phyloP scores from a whole-genome alignment of 768 basidiomycete species.

The Crassisporium funariophilum region DNA sequence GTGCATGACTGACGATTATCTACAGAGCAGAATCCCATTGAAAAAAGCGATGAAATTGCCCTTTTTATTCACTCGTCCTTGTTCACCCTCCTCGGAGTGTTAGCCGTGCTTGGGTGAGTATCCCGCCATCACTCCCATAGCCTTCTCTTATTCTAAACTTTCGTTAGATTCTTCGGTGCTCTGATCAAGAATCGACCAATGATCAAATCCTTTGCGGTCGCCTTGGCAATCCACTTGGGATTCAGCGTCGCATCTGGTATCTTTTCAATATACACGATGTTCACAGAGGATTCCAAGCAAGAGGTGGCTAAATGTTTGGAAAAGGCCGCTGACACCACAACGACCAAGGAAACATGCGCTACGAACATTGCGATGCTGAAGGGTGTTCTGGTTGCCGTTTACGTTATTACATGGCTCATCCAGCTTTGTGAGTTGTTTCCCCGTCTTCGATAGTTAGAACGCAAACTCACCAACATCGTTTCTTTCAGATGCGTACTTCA shows the following conservation, averaged over 20 bases:
- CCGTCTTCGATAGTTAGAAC: not conserved
- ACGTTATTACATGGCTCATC: constrained; percentile 53
- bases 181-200: constrained; percentile 43
- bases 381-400: constrained; percentile 44
- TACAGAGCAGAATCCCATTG: constrained; percentile 36
- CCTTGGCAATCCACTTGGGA: constrained; percentile 47
- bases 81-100: constrained; percentile 48
- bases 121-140: not conserved
- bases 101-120: constrained; percentile 53
- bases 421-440: constrained; percentile 49
- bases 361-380: constrained; percentile 44
- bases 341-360: constrained; percentile 41
- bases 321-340: constrained; percentile 21
- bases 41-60: constrained; percentile 40
- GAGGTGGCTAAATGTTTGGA: constrained; percentile 42
- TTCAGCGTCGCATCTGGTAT: constrained; percentile 49
- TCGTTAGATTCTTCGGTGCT: constrained; percentile 44
- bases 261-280: constrained; percentile 51
- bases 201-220: constrained; percentile 44
- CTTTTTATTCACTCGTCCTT: constrained; percentile 49
- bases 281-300: constrained; percentile 39
- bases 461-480: constrained; percentile 2
- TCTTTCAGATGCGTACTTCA: constrained; percentile 48
- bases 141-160: not conserved
- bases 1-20: not conserved